Conservation (phyloP, 805 yeast genomes). For the Candida maris region DNA sequence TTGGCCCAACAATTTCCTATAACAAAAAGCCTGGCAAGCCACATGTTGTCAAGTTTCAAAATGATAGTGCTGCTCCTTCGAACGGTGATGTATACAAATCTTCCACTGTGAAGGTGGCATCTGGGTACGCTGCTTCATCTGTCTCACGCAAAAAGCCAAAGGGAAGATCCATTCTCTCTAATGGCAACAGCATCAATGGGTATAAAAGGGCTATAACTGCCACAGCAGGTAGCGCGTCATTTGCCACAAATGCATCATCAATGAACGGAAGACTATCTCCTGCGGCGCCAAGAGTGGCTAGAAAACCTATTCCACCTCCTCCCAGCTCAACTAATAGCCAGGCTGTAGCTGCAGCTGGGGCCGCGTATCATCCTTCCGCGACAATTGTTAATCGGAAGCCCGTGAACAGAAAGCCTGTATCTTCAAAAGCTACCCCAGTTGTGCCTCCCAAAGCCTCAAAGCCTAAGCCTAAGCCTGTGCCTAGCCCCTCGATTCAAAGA, state of each 20-base stretch:
- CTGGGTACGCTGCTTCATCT: slow-evolving; percentile 73
- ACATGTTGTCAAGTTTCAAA: slow-evolving; percentile 67
- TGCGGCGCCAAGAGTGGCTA: slow-evolving; percentile 9
- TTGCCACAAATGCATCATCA: slow-evolving; percentile 10
- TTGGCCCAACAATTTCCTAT: slow-evolving; percentile 73
- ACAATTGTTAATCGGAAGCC: slow-evolving; percentile 28
- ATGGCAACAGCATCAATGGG: slow-evolving; percentile 24
- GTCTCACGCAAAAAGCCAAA: slow-evolving; percentile 74
- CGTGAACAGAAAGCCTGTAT: slow-evolving; percentile 24
- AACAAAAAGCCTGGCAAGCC: slow-evolving; percentile 85
- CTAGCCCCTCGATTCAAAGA: slow-evolving; percentile 15
- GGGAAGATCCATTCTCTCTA: slow-evolving; percentile 34
- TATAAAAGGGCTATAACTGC: slow-evolving; percentile 22
- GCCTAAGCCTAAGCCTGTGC: slow-evolving; percentile 22
- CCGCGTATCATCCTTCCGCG: slow-evolving; percentile 37
- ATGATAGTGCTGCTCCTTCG: slow-evolving; percentile 59
- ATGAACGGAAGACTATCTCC: slow-evolving; percentile 12
- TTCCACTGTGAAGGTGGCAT: slow-evolving; percentile 74
- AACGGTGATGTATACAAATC: slow-evolving; percentile 81
- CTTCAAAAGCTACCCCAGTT: slow-evolving; percentile 2
- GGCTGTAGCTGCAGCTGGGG: slow-evolving; percentile 35
- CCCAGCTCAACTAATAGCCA: slow-evolving; percentile 28
- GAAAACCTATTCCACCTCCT: slow-evolving; percentile 37
- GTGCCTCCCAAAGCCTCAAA: slow-evolving; percentile 19
- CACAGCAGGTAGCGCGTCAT: slow-evolving; percentile 13